Evolutionary conservation across 1,284 basidiomycete species (phyloP).

Genomic region (Rugosomyces carneus): DNA sequence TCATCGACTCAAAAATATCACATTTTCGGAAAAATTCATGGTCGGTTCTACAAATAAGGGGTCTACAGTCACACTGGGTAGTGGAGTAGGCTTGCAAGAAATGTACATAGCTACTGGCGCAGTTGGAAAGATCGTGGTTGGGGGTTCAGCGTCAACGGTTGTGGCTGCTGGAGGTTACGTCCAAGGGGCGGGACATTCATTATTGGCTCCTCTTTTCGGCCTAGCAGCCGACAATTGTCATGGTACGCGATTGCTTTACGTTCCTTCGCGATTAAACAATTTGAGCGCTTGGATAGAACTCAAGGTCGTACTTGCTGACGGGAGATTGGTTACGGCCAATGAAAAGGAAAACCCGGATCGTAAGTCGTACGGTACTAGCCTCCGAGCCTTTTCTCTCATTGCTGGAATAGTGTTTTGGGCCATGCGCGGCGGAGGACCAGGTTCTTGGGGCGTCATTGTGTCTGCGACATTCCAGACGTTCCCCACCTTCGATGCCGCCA

Average conservation of each 20-base stretch:
- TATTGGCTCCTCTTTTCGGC: conserved; percentile 22
- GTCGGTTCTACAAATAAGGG: conserved; percentile 17
- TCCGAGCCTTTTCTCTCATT: too few species aligned
- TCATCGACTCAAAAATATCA: conserved; percentile 18
- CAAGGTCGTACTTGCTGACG: conserved; percentile 24
- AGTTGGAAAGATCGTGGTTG: conserved; percentile 23
- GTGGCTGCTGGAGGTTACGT: conserved; percentile 25
- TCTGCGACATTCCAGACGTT: conserved; percentile 25
- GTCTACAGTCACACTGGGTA: conserved; percentile 24
- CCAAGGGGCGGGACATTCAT: conserved; percentile 28
- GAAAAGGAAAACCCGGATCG: conserved; percentile 14
- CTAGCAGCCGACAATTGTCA: conserved; percentile 27
- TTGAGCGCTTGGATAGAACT: conserved; percentile 14
- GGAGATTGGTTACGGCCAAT: conserved; percentile 24
- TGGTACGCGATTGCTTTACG: conserved; percentile 11
- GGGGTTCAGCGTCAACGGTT: conserved; percentile 24
- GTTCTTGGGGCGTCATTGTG: conserved; percentile 30
- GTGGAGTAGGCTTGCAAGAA: conserved; percentile 21
- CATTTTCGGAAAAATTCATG: conserved; percentile 23
- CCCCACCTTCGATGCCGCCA: conserved; percentile 25
- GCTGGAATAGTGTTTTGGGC: conserved; percentile 31
- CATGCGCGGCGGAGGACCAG: conserved; percentile 28
- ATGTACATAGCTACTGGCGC: conserved; percentile 21
- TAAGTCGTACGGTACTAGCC: too few species aligned
- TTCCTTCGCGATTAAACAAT: neutral